Evolutionary conservation across 306 rosid species (phyloP).

Genomic region (Delonix regia): DNA sequence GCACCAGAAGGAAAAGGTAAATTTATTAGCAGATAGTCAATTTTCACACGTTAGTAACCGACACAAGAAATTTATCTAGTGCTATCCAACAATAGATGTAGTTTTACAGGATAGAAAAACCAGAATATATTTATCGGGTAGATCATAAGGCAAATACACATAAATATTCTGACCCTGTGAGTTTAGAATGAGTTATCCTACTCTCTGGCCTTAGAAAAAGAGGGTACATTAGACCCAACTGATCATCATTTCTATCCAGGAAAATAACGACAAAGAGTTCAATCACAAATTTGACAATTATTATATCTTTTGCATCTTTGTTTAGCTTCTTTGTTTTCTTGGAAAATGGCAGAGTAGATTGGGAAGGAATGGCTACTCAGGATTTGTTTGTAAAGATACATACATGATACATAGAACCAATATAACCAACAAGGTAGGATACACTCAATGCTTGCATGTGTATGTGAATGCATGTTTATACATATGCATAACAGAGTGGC

Average conservation of each 20-base stretch:
- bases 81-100: constrained; percentile 32
- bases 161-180: constrained; percentile 24
- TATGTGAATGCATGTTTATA: constrained; percentile 4
- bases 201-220: constrained; percentile 26
- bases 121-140: constrained; percentile 11
- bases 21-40: constrained; percentile 20
- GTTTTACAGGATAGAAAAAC: constrained; percentile 29
- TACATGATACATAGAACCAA: constrained; percentile 4
- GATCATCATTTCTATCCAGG: constrained; percentile 18
- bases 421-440: constrained; percentile 25
- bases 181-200: constrained; percentile 33
- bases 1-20: constrained; percentile 46
- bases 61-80: constrained; percentile 27
- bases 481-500: not conserved
- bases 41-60: constrained; percentile 22
- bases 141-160: constrained; percentile 17
- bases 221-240: constrained; percentile 17
- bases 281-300: constrained; percentile 33
- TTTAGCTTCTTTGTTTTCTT: constrained; percentile 29
- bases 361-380: constrained; percentile 22
- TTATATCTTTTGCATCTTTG: constrained; percentile 28
- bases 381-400: not conserved
- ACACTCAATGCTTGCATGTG: constrained; percentile 10
- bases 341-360: constrained; percentile 17
- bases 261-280: constrained; percentile 27